Base-by-base conservation (phyloP, 2,329 filamentous ascomycete genomes). In the Apiospora sp. region DNA sequence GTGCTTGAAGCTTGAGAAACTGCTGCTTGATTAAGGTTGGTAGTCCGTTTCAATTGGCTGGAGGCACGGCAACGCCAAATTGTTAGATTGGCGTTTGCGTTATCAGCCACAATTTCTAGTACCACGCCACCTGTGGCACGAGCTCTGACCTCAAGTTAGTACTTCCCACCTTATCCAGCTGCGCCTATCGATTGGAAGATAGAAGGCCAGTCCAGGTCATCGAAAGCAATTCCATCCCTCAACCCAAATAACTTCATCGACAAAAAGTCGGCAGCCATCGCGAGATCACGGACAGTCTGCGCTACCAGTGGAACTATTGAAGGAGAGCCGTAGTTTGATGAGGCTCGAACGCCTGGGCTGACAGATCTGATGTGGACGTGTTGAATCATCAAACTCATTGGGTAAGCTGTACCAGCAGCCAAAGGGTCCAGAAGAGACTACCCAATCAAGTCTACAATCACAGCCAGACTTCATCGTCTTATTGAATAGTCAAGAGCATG, bases 111-210 rank as follows among this genome's bases (percentile, higher is more conserved):
- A 41, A 64, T 41, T 41, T n/a, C 27, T 41, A 41, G 19, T 3
- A 10, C 8, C 22, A 24, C 58, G 58, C 58, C 58, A 64, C 58
- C 8, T 41, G 58, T 64, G 58, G 58, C 58, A 34, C 58, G 58
- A 64, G 58, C 58, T 64, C 34, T 41, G 58, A 64, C 58, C 58
- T 64, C 54, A 61, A 61, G 54, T 34, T 41, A 64, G 58, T 22
- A 54, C n/a, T 54, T 54, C 10, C 58, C 34, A 64, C 58, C 58
- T 41, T 64, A 41, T 64, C 58, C 58, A 64, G 58, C 58, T 41
- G 34, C 54, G 54, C 54, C 54, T 37, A 61, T 61, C 54, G 54
- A 61, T 61, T 61, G 54, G 27, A 61, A 51, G 49, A 19, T 19
- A 12, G 30, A 34, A 61, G 34, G 54, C 51, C 54, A 61, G 54